phyloP scores from a whole-genome alignment of 176 grass and related monocot species.

The Thalia dealbata region DNA sequence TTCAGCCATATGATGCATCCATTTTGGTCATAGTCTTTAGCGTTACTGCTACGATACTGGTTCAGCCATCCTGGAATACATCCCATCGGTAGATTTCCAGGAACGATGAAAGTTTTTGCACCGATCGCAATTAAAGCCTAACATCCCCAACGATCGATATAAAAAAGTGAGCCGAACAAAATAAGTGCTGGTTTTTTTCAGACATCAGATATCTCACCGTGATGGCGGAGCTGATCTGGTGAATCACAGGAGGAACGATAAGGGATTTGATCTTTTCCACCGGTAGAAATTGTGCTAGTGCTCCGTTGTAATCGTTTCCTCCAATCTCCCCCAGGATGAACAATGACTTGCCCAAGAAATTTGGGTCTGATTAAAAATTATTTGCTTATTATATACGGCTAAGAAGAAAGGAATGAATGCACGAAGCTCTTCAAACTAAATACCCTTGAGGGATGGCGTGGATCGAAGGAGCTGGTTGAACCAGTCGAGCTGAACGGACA shows the following conservation, averaged over 20 bases:
- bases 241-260: not conserved
- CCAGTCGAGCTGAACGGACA: conserved; percentile 8
- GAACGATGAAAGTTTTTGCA: conserved; percentile 7
- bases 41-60: not conserved
- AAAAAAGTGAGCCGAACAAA: not conserved
- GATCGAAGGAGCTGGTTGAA: not conserved
- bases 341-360: not conserved
- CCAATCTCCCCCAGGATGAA: conserved; percentile 13
- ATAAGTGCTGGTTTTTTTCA: too few species aligned
- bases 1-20: conserved; percentile 27
- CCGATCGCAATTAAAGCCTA: not conserved
- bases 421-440: too few species aligned
- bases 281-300: not conserved
- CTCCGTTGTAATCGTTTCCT: not conserved
- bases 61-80: conserved; percentile 19
- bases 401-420: too few species aligned
- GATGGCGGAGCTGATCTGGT: not conserved
- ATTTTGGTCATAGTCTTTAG: conserved; percentile 10
- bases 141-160: not conserved
- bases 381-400: too few species aligned
- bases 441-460: not conserved
- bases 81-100: conserved; percentile 24
- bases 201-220: too few species aligned
- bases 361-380: too few species aligned
- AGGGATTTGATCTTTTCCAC: not conserved